Conservation (phyloP, 495 filamentous ascomycete genomes). For the Bryoglossum gracile region DNA sequence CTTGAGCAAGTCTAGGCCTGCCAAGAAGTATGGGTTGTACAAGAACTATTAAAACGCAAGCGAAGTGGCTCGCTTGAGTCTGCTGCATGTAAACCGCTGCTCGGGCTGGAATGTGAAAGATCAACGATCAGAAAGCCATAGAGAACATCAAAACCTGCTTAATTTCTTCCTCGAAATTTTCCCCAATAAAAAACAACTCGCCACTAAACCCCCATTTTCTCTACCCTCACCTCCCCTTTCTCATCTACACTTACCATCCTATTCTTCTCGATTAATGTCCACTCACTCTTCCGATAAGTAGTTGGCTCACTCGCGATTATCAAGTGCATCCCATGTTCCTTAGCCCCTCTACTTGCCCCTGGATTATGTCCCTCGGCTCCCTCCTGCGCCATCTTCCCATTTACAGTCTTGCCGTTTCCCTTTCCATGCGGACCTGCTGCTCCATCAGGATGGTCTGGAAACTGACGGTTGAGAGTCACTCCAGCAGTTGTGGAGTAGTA, state of each 20-base stretch:
- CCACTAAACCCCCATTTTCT: slow-evolving; percentile 5
- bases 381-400: neutral
- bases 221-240: neutral
- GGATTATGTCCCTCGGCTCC: slow-evolving; percentile 11
- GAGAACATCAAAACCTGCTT: too few relatives aligned
- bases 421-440: slow-evolving; percentile 24
- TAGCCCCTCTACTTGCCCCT: neutral
- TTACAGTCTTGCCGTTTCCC: slow-evolving; percentile 12
- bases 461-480: slow-evolving; percentile 40
- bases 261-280: slow-evolving; percentile 41
- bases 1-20: too few relatives aligned
- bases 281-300: slow-evolving; percentile 39
- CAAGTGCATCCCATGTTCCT: slow-evolving; percentile 36
- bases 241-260: slow-evolving; percentile 21
- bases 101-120: too few relatives aligned
- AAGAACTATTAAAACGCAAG: too few relatives aligned
- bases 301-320: slow-evolving; percentile 46
- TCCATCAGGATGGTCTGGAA: slow-evolving; percentile 36
- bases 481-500: slow-evolving; percentile 43
- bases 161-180: neutral
- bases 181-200: neutral
- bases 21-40: too few relatives aligned
- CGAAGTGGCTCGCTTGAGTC: too few relatives aligned
- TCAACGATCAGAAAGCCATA: too few relatives aligned
- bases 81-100: too few relatives aligned